Conservation (phyloP, 768 basidiomycete genomes). For the Amylocystis lapponica region DNA sequence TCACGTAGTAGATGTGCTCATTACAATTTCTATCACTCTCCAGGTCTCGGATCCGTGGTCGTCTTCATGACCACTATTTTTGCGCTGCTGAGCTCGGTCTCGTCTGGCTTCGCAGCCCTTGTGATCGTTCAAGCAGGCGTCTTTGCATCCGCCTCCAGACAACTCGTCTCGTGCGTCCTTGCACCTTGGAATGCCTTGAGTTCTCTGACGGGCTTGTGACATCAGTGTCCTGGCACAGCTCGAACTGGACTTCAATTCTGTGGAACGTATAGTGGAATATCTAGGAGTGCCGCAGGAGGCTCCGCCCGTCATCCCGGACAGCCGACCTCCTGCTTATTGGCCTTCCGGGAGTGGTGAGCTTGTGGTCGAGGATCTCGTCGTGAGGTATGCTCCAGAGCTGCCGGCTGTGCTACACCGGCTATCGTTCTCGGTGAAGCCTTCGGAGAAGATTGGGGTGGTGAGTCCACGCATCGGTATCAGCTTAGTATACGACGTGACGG, state of each 20-base stretch:
- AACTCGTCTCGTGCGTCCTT: constrained; percentile 49
- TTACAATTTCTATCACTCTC: neutral
- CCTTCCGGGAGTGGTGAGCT: constrained; percentile 56
- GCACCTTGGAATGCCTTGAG: too few species aligned
- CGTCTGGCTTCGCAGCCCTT: constrained; percentile 59
- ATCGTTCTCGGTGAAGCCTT: constrained; percentile 52
- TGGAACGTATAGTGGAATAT: constrained; percentile 71
- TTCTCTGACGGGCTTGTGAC: neutral
- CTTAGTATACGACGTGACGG: too few species aligned
- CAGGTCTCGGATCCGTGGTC: constrained; percentile 65
- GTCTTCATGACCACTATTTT: constrained; percentile 67
- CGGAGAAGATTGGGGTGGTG: constrained; percentile 67
- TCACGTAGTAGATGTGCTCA: neutral
- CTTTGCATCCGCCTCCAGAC: constrained; percentile 64
- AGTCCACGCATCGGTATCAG: constrained; percentile 25
- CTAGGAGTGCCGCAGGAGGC: constrained; percentile 64
- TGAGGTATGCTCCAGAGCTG: constrained; percentile 59
- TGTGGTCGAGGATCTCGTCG: constrained; percentile 49
- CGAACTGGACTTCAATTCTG: constrained; percentile 70
- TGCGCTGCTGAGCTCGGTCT: constrained; percentile 51
- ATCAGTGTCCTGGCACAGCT: constrained; percentile 59
- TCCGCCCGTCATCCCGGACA: constrained; percentile 48
- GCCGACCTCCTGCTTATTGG: constrained; percentile 68
- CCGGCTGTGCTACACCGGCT: constrained; percentile 53
- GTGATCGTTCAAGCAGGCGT: constrained; percentile 67